A percentile compares a stretch with the other conserved stretches of the same genome.
Evolutionary conservation across 345 rosid species (phyloP).

Genomic region (Carallia brachiata): DNA sequence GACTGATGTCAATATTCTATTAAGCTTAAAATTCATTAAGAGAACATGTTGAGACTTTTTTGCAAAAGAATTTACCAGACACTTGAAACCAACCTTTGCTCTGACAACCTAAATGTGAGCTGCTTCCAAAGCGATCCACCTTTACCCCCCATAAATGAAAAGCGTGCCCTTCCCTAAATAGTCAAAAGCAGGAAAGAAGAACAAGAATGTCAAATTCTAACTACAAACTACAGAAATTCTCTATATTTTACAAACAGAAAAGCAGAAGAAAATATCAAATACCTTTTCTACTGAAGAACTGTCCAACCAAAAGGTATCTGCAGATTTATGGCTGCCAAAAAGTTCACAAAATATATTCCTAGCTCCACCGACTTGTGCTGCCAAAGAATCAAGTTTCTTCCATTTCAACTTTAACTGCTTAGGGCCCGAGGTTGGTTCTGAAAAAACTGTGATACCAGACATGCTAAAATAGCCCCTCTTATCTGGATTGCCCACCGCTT

Average conservation of each 20-base stretch:
- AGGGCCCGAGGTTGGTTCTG: constrained; percentile 21
- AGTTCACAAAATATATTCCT: constrained; percentile 65
- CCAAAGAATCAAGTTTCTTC: constrained; percentile 67
- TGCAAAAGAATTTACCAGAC: neutral
- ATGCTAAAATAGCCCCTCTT: constrained; percentile 29
- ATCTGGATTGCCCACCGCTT: constrained; percentile 27
- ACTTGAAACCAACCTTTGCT: constrained; percentile 54
- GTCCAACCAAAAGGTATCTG: constrained; percentile 93
- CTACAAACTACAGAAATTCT: neutral
- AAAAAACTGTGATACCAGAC: constrained; percentile 32
- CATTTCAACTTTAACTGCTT: constrained; percentile 65
- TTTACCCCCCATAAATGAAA: constrained; percentile 93
- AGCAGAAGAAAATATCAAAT: constrained; percentile 12
- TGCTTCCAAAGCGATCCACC: constrained; percentile 97
- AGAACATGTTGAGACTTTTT: neutral
- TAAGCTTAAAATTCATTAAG: too few relatives aligned
- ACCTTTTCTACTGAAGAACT: constrained; percentile 95
- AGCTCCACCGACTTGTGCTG: constrained; percentile 70
- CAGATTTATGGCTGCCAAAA: constrained; percentile 48
- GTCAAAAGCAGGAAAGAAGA: constrained; percentile 12
- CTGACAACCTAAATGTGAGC: constrained; percentile 72
- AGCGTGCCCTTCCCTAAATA: constrained; percentile 78
- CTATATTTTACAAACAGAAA: neutral
- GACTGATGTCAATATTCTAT: too few relatives aligned
- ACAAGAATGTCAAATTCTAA: constrained; percentile 2